Percentiles rank a stretch among this genome's conserved stretches.
Conservation (phyloP, 371 early-diverging fungal species). For the Mucor indicus region DNA sequence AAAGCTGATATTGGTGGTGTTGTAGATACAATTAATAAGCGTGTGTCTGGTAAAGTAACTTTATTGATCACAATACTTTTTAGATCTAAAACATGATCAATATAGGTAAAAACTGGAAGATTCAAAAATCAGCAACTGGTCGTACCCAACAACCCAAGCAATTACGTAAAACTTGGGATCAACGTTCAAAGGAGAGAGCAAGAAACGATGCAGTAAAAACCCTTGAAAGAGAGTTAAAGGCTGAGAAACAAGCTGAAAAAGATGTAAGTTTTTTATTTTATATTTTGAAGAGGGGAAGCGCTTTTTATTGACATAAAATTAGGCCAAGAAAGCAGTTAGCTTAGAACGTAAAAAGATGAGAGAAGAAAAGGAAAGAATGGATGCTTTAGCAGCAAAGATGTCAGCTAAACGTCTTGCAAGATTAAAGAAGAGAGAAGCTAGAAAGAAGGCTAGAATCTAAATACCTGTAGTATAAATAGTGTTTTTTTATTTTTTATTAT, state of each 20-base stretch:
- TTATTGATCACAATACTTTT: neutral
- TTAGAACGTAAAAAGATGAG: constrained; percentile 58
- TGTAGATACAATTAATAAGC: constrained; percentile 38
- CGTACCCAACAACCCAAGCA: constrained; percentile 55
- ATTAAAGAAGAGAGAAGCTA: constrained; percentile 26
- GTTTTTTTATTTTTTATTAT: too few relatives aligned
- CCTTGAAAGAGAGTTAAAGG: constrained; percentile 53
- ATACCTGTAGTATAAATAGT: too few relatives aligned
- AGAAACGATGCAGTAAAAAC: constrained; percentile 40
- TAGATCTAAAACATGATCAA: neutral
- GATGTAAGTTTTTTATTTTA: constrained; percentile 31
- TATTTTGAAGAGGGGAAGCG: neutral
- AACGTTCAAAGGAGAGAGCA: constrained; percentile 45
- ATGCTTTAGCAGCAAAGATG: constrained; percentile 42
- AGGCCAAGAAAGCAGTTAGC: constrained; percentile 59
- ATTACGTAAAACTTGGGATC: constrained; percentile 50
- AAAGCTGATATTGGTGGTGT: constrained; percentile 37
- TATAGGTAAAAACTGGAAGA: constrained; percentile 55
- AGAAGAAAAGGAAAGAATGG: constrained; percentile 62
- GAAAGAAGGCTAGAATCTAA: constrained; percentile 28
- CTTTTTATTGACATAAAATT: neutral
- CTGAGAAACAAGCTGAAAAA: constrained; percentile 54
- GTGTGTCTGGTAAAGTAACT: constrained; percentile 42
- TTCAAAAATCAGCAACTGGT: constrained; percentile 50
- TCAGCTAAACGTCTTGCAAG: constrained; percentile 26